These are phyloP conservation scores for Mycena metata DNA, from an alignment of 768 basidiomycete genomes.

Conservation along the genomic window DNA sequence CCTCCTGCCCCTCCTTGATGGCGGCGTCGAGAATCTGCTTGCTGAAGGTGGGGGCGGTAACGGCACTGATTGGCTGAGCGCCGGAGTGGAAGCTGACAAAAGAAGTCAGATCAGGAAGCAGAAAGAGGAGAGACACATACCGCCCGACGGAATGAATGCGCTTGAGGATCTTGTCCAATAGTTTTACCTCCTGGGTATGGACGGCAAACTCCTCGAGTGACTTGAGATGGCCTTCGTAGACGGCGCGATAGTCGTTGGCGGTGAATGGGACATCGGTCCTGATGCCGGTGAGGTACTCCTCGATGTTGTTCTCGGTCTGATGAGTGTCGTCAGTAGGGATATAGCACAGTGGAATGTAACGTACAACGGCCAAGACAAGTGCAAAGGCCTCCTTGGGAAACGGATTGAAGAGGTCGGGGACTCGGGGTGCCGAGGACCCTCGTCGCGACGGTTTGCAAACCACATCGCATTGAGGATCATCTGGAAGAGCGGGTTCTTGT, in stretches of 20 bases:
- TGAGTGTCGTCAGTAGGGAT: conserved; percentile 6
- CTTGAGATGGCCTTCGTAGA: conserved; percentile 23
- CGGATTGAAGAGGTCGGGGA: conserved; percentile 34
- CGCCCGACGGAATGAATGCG: no score
- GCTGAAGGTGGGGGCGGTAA: neutral
- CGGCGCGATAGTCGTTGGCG: conserved; percentile 23
- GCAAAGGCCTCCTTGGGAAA: conserved; percentile 23
- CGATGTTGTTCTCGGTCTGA: conserved; percentile 31
- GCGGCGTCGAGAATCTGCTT: conserved; percentile 11
- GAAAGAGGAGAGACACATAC: no score
- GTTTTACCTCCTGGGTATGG: neutral
- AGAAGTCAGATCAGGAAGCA: no score
- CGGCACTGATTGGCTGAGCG: no score
- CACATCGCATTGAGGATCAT: no score
- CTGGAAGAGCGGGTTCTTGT: no score
- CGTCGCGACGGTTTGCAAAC: no score
- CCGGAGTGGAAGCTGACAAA: conserved; percentile 22
- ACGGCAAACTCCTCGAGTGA: neutral
- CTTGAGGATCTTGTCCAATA: neutral
- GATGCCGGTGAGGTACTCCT: no score
- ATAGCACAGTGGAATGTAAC: neutral
- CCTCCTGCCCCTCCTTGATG: conserved; percentile 1
- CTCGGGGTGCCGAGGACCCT: no score
- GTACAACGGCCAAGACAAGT: conserved; percentile 24
- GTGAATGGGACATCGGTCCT: conserved; percentile 33